phyloP scores from a whole-genome alignment of 176 grass and related monocot species.

The Alopecurus myosuroides region DNA sequence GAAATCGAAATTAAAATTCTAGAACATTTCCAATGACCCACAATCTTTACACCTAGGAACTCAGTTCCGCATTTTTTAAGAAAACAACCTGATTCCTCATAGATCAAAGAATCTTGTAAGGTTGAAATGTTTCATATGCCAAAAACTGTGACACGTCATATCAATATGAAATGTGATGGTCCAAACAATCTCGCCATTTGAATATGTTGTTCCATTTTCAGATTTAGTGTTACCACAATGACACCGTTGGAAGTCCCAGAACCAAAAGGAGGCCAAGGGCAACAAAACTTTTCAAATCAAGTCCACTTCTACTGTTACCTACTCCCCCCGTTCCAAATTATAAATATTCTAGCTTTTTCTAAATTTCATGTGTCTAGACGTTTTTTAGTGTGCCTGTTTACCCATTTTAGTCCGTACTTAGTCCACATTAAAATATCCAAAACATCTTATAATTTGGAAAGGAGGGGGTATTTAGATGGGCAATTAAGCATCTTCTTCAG shows the following conservation, averaged over 20 bases:
- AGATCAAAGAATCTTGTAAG: constrained; percentile 7
- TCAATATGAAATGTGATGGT: neutral
- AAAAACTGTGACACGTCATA: neutral
- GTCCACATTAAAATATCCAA: too few species aligned
- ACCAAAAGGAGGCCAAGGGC: neutral
- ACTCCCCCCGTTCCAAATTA: too few species aligned
- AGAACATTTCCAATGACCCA: neutral
- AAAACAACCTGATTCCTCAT: constrained; percentile 14
- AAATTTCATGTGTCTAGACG: too few species aligned
- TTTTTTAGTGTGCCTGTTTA: too few species aligned
- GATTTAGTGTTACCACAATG: neutral
- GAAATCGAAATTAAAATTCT: constrained; percentile 1
- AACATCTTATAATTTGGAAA: too few species aligned
- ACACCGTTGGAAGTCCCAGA: neutral
- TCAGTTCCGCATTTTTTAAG: neutral
- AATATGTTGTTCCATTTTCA: neutral
- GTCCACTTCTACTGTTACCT: neutral
- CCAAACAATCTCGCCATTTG: neutral
- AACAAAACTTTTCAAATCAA: neutral
- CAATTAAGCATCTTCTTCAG: neutral
- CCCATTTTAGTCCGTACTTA: too few species aligned
- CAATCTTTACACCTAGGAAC: constrained; percentile 26
- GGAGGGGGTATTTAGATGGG: neutral
- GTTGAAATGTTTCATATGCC: neutral
- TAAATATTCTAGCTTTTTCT: too few species aligned